These are phyloP conservation scores for Coniochaeta sp. DNA, from an alignment of 2,329 filamentous ascomycete species.

Conservation along the genomic window DNA sequence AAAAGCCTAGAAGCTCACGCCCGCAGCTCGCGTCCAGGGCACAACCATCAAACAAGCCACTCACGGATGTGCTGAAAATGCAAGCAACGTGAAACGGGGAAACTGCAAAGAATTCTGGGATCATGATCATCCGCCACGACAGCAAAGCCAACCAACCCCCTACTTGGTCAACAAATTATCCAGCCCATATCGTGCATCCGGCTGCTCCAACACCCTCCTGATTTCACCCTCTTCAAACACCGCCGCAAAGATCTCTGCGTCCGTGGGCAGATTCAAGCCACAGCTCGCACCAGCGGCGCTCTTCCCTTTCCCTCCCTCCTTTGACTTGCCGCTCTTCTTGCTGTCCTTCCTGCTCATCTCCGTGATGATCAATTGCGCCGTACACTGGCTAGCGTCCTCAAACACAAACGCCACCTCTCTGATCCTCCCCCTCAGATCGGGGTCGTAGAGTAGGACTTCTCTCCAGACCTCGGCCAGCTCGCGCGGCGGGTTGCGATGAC, in stretches of 20 bases:
- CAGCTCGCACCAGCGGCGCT: background rate
- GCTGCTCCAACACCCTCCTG: conserved; percentile 38
- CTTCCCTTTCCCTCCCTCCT: background rate
- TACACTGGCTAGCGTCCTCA: conserved; percentile 48
- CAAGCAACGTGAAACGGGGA: background rate
- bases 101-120: background rate
- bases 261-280: conserved; percentile 20
- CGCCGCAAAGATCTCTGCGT: conserved; percentile 45
- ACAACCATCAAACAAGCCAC: background rate
- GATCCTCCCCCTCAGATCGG: conserved; percentile 55
- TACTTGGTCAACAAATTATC: conserved; percentile 38
- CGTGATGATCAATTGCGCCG: conserved; percentile 43
- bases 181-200: conserved; percentile 47
- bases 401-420: conserved; percentile 57
- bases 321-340: conserved; percentile 30
- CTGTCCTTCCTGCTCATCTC: conserved; percentile 47
- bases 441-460: conserved; percentile 55
- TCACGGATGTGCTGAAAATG: background rate
- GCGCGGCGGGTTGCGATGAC: conserved; percentile 56
- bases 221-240: conserved; percentile 46
- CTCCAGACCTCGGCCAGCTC: conserved; percentile 61
- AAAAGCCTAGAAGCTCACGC: background rate
- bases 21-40: background rate
- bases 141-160: background rate
- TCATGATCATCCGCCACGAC: background rate